phyloP scores from a whole-genome alignment of 2,329 filamentous ascomycete genomes.

The Phyllosticta citriasiana region DNA sequence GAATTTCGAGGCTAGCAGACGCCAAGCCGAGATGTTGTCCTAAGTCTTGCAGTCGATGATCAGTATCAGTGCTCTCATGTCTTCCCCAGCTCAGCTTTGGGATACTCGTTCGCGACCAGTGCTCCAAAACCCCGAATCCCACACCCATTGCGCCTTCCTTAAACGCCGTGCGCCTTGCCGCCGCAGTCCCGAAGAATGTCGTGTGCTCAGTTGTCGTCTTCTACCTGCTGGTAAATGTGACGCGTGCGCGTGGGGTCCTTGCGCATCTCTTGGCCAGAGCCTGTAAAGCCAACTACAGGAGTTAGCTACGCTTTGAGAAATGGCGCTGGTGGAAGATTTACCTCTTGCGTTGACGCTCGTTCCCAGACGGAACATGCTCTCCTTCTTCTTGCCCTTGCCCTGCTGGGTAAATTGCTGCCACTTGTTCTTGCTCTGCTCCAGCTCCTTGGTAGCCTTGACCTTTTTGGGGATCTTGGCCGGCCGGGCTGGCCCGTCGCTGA shows the following conservation, averaged over 20 bases:
- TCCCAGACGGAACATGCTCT: conserved; percentile 94
- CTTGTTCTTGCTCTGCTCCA: conserved; percentile 83
- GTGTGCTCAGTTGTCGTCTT: conserved; percentile 1
- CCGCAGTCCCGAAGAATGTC: background rate
- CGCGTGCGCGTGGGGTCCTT: conserved; percentile 66
- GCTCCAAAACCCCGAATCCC: background rate
- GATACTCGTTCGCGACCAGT: background rate
- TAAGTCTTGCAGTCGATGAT: background rate
- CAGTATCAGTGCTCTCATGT: background rate
- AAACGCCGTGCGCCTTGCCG: background rate
- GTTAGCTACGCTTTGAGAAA: conserved; percentile 17
- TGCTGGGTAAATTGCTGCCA: conserved; percentile 91
- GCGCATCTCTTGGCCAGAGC: conserved; percentile 90
- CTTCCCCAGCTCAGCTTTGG: background rate
- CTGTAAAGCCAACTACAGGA: conserved; percentile 77
- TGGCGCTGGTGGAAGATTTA: conserved; percentile 30
- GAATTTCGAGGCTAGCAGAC: background rate
- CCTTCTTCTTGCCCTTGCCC: conserved; percentile 54
- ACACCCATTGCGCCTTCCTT: background rate
- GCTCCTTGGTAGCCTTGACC: conserved; percentile 81
- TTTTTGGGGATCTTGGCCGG: conserved; percentile 61
- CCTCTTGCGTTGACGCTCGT: conserved; percentile 80
- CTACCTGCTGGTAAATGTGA: conserved; percentile 5
- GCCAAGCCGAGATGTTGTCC: background rate
- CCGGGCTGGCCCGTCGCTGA: conserved; percentile 46